A percentile compares a stretch with the other conserved stretches of the same genome.
Conservation (phyloP, 2,329 filamentous ascomycete species). For the Exophiala alcalophila region DNA sequence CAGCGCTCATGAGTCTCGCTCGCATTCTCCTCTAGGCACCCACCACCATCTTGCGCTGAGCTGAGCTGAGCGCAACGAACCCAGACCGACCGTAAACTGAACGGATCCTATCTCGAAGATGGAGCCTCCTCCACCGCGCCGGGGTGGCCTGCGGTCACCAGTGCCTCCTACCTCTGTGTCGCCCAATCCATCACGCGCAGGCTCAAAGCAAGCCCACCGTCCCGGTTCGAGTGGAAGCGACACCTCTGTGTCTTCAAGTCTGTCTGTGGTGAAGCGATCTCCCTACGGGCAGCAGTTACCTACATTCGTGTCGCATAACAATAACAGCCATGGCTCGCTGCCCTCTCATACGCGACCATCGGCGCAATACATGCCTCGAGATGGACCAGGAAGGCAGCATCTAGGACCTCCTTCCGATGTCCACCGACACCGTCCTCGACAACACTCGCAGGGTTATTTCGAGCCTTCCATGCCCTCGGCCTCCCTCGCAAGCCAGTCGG, state of each 20-base stretch:
- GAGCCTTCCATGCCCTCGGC: constrained; percentile 61
- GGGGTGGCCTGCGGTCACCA: constrained; percentile 26
- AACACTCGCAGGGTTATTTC: constrained; percentile 66
- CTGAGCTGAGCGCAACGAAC: no score
- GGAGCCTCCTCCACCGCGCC: constrained; percentile 23
- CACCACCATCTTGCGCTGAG: not conserved
- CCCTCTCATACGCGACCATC: constrained; percentile 37
- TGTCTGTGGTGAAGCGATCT: constrained; percentile 42
- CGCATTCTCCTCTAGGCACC: not conserved
- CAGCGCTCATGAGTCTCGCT: constrained; percentile 1
- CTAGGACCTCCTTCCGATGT: constrained; percentile 36
- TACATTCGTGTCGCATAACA: constrained; percentile 28
- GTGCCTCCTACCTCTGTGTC: constrained; percentile 29
- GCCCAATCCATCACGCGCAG: constrained; percentile 24
- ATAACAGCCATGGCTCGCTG: constrained; percentile 38
- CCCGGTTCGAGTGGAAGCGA: constrained; percentile 47
- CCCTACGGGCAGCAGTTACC: constrained; percentile 36
- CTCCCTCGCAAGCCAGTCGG: constrained; percentile 36
- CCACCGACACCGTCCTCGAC: constrained; percentile 44
- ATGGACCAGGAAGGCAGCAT: constrained; percentile 36
- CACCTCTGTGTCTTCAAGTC: constrained; percentile 45
- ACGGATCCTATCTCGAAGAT: no score
- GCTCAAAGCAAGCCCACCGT: constrained; percentile 33
- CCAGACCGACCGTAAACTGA: no score
- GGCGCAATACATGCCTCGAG: constrained; percentile 39